phyloP scores from a whole-genome alignment of 257 asterid genomes.

The Jaltomata sinuosa region DNA sequence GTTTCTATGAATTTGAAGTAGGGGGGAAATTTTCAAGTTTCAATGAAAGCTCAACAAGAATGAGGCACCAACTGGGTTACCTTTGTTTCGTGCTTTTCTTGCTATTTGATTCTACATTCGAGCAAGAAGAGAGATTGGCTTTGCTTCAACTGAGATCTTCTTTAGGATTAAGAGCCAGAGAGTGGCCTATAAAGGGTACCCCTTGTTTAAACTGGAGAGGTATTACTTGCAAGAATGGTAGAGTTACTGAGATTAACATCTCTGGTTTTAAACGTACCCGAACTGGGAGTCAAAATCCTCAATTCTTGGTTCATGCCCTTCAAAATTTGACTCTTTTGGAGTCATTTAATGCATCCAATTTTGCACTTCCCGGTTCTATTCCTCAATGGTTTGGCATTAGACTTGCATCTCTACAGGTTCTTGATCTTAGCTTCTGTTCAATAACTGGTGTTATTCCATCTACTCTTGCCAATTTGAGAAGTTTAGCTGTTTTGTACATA shows the following conservation, averaged over 20 bases:
- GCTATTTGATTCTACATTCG: slow-evolving; percentile 35
- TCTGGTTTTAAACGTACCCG: slow-evolving; percentile 79
- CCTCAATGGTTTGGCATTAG: slow-evolving; percentile 70
- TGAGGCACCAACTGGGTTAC: slow-evolving; percentile 53
- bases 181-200: slow-evolving; percentile 77
- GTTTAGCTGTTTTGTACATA: slow-evolving; percentile 47
- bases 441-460: slow-evolving; percentile 52
- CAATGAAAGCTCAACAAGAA: slow-evolving; percentile 58
- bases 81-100: slow-evolving; percentile 24
- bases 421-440: slow-evolving; percentile 77
- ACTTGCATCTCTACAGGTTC: slow-evolving; percentile 52
- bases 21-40: slow-evolving; percentile 25
- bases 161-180: slow-evolving; percentile 71
- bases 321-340: slow-evolving; percentile 55
- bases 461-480: slow-evolving; percentile 64
- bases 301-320: slow-evolving; percentile 63
- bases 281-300: slow-evolving; percentile 57
- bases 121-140: slow-evolving; percentile 46
- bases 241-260: slow-evolving; percentile 61
- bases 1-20: too few relatives aligned
- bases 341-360: slow-evolving; percentile 68
- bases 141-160: slow-evolving; percentile 82
- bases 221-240: slow-evolving; percentile 54
- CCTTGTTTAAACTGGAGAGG: slow-evolving; percentile 74
- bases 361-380: slow-evolving; percentile 54